Conservation (phyloP, 371 early-diverging fungal genomes). For the Mortierella sp. region DNA sequence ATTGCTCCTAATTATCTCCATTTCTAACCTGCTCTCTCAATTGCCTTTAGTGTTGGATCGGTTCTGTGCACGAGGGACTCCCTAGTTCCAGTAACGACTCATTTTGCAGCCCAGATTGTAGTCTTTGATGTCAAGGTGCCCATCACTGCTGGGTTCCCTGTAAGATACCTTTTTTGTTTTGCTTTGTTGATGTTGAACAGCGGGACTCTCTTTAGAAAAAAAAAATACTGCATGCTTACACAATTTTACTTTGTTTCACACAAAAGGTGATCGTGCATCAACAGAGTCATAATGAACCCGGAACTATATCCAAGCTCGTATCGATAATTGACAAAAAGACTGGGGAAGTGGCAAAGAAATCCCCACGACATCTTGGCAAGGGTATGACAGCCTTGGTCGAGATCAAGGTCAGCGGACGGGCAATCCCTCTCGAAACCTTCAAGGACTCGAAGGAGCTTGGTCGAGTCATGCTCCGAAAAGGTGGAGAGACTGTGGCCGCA, state of each 20-base stretch:
- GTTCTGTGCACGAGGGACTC: slow-evolving; percentile 75
- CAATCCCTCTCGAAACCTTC: slow-evolving; percentile 89
- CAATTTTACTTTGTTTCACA: neutral
- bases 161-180: slow-evolving; percentile 41
- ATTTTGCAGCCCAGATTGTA: slow-evolving; percentile 87
- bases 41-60: slow-evolving; percentile 72
- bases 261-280: slow-evolving; percentile 80
- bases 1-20: neutral
- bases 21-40: too few relatives aligned
- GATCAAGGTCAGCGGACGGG: slow-evolving; percentile 70
- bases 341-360: slow-evolving; percentile 84
- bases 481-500: slow-evolving; percentile 90
- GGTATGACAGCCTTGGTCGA: slow-evolving; percentile 86
- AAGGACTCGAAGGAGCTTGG: slow-evolving; percentile 89
- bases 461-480: slow-evolving; percentile 87
- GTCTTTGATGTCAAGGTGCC: slow-evolving; percentile 92
- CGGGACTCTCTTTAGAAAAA: too few relatives aligned
- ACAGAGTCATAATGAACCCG: slow-evolving; percentile 84
- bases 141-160: slow-evolving; percentile 91
- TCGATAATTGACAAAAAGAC: slow-evolving; percentile 83
- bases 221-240: too few relatives aligned
- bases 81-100: slow-evolving; percentile 78
- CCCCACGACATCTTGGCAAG: slow-evolving; percentile 85
- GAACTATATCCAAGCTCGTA: slow-evolving; percentile 74
- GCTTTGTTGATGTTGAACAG: neutral